Evolutionary conservation across 2,329 filamentous ascomycete genomes (phyloP).

Genomic region (Aspergillus caelatus): DNA sequence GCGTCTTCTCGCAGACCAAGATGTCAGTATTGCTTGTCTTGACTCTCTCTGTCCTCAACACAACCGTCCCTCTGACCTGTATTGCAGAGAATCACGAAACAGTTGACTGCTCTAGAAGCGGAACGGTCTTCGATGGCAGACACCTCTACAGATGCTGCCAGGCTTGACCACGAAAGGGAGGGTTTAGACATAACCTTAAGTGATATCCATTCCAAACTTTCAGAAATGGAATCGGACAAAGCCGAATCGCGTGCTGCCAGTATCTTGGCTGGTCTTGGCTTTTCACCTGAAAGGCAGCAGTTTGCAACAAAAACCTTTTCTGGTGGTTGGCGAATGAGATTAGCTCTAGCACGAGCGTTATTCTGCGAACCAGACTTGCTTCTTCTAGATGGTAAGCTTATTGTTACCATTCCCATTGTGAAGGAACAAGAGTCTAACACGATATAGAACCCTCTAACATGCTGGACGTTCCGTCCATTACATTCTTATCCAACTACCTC

Average conservation of each 20-base stretch:
- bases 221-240: constrained; percentile 99
- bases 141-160: constrained; percentile 84
- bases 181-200: constrained; percentile 86
- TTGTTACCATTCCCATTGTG: not conserved
- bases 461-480: constrained; percentile 99
- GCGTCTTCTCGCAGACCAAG: constrained; percentile 85
- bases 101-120: constrained; percentile 75
- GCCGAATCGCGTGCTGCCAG: constrained; percentile 93
- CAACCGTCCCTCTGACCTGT: not conserved
- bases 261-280: constrained; percentile 94
- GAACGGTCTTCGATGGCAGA: constrained; percentile 82
- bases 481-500: constrained; percentile 94
- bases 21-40: constrained; percentile 55
- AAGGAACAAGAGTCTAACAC: constrained; percentile 19
- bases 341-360: constrained; percentile 89
- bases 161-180: constrained; percentile 83
- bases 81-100: constrained; percentile 70
- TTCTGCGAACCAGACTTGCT: constrained; percentile 98
- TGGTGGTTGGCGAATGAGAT: constrained; percentile 98
- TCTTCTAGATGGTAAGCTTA: constrained; percentile 72
- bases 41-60: not conserved
- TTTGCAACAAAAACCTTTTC: constrained; percentile 97
- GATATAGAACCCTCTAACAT: constrained; percentile 91
- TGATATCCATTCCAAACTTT: constrained; percentile 87
- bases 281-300: constrained; percentile 90